Conservation (phyloP, 1,284 basidiomycete genomes). For the Vanrija humicola region DNA sequence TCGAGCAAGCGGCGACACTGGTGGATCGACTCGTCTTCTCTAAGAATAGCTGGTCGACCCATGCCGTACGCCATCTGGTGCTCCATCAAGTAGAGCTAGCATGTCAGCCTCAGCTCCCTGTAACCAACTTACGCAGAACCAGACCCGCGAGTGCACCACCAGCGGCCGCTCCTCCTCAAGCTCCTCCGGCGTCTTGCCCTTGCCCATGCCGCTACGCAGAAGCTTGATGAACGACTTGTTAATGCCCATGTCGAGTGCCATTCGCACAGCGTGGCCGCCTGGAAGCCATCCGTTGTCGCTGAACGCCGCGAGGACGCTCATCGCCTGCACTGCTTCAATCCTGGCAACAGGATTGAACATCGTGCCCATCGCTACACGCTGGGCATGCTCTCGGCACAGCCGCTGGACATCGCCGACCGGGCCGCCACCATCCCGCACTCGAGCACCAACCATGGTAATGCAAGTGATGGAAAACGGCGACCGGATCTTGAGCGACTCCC, state of each 20-base stretch:
- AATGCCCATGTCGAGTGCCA: slow-evolving; percentile 87
- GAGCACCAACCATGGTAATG: slow-evolving; percentile 84
- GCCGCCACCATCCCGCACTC: slow-evolving; percentile 77
- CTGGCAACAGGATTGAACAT: slow-evolving; percentile 77
- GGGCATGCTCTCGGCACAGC: slow-evolving; percentile 62
- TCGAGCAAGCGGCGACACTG: slow-evolving; percentile 74
- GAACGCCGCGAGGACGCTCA: slow-evolving; percentile 85
- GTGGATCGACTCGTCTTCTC: slow-evolving; percentile 83
- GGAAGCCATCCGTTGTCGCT: slow-evolving; percentile 87
- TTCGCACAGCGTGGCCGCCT: slow-evolving; percentile 80
- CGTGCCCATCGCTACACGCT: slow-evolving; percentile 71
- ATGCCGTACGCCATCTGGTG: slow-evolving; percentile 94
- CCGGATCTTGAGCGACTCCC: slow-evolving; percentile 54
- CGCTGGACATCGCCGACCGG: slow-evolving; percentile 40
- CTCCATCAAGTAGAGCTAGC: slow-evolving; percentile 73
- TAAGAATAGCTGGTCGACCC: slow-evolving; percentile 82
- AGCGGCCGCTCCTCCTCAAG: slow-evolving; percentile 67
- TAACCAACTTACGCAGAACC: slow-evolving; percentile 61
- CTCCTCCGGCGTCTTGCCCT: slow-evolving; percentile 57
- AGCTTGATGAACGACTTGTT: slow-evolving; percentile 83
- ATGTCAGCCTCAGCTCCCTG: not conserved
- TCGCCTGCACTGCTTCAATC: slow-evolving; percentile 80
- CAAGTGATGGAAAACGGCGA: slow-evolving; percentile 56
- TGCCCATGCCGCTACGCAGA: slow-evolving; percentile 66
- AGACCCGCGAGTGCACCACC: slow-evolving; percentile 73